phyloP scores from a whole-genome alignment of 257 asterid species.

The Solanum appendiculatum region DNA sequence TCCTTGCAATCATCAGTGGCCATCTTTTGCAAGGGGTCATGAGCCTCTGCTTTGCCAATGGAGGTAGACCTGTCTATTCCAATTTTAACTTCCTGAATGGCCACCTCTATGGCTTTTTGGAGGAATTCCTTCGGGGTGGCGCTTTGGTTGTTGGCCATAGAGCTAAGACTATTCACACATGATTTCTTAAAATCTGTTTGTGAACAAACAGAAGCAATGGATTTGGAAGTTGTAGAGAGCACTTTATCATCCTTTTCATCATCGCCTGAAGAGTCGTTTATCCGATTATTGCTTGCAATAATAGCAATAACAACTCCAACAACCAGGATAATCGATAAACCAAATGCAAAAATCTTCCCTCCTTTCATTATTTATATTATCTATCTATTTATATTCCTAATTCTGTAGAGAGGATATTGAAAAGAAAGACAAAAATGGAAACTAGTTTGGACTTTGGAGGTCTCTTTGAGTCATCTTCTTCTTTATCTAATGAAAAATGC shows the following conservation, averaged over 20 bases:
- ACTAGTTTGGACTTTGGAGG: not conserved
- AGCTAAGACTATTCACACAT: conserved; percentile 18
- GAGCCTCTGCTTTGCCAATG: conserved; percentile 12
- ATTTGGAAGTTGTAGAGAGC: conserved; percentile 11
- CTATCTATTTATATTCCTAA: not conserved
- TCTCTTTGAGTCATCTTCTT: not conserved
- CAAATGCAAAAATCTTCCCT: conserved; percentile 4
- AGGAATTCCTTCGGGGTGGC: conserved; percentile 21
- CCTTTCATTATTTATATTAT: not conserved
- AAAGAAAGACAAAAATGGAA: not conserved
- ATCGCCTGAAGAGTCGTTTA: not conserved
- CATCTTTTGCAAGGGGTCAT: conserved; percentile 29
- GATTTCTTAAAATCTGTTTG: conserved; percentile 17
- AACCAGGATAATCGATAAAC: conserved; percentile 10
- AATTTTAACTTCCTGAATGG: conserved; percentile 16
- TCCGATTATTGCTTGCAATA: not conserved
- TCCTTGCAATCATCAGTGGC: conserved; percentile 36
- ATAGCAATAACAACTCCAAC: conserved; percentile 11
- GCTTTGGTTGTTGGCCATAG: conserved; percentile 16
- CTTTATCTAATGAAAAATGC: not conserved
- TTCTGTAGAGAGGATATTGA: not conserved
- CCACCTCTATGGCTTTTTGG: conserved; percentile 10
- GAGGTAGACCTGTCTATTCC: conserved; percentile 8
- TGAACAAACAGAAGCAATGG: conserved; percentile 20
- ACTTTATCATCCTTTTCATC: not conserved